Conservation (phyloP, 2,329 filamentous ascomycete species). For the Calonectria pteridis region DNA sequence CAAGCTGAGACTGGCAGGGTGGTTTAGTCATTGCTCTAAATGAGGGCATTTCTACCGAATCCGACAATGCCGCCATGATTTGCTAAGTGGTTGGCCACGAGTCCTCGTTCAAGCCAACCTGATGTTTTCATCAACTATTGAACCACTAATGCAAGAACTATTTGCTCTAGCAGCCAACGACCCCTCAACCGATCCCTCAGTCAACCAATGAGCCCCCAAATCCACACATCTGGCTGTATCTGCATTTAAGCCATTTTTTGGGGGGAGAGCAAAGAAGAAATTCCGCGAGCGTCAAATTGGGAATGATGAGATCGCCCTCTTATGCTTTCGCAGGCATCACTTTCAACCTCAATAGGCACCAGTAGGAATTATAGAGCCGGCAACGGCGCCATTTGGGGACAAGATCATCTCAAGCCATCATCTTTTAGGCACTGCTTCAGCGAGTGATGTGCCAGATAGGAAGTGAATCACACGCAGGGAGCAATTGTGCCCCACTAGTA, state of each 20-base stretch:
- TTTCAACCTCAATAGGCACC: not conserved
- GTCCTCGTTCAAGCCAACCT: no score
- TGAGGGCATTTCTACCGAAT: no score
- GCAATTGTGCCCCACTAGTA: not conserved
- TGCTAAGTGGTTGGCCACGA: no score
- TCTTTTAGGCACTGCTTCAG: not conserved
- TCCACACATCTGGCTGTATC: not conserved
- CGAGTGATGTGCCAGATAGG: not conserved
- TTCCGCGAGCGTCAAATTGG: not conserved
- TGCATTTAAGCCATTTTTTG: not conserved
- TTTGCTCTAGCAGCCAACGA: no score
- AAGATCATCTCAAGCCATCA: not conserved
- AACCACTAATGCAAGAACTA: no score
- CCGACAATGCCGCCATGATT: no score
- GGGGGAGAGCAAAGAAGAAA: not conserved
- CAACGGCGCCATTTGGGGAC: not conserved
- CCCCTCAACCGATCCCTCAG: not conserved
- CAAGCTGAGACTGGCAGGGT: no score
- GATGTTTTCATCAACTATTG: no score
- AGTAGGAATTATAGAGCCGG: not conserved
- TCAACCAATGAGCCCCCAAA: not conserved
- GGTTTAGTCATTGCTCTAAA: no score
- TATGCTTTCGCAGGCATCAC: no score
- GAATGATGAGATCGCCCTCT: not conserved
- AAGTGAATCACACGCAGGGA: not conserved